Evolutionary conservation across 1,139 yeast species (phyloP), one percentile per base, ranked within the genome.

Genomic region (Geotrichum reessii): DNA sequence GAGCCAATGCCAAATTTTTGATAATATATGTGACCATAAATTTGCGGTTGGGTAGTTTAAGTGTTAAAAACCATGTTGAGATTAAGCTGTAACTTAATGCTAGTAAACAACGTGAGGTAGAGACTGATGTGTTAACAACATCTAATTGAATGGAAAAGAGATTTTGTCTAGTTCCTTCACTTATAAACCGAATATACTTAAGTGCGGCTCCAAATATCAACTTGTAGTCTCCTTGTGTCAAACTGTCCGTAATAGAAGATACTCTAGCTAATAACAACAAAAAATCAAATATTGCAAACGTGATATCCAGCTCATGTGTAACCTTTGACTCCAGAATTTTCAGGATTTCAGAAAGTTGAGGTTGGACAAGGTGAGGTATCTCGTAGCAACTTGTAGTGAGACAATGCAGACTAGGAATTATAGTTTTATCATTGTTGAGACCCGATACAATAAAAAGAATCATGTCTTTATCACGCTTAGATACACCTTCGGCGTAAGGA

Each of bases 181-280:
- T 28, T 31, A 33, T 24, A 47, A 52, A 33, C 24, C 47, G 47
- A 60, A 89, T 86, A 66, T 85, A 86, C 65, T 85, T 85, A 73
- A 89, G 87, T 0, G 92, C 87, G 69, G 89, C 87, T 0, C 89
- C 96, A 74, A 89, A 87, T 0, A 90, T 89, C 55, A 92, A 77
- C 65, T 84, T 86, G 69, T 81, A 86, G 65, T 90, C 96, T 56
- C 86, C 95, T 47, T 80, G 79, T 2, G 89, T 86, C 67, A 89
- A 85, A 65, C 85, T 86, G 0, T 87, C 80, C 0, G 88, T 85
- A 57, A 89, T 73, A 1, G 82, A 73, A 0, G 95, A 93, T 50
- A 87, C 77, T 57, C 85, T 80, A 1, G 87, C 80, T 49, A 90
- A 73, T 0, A 90, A 80, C 63, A 84, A 73, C 60, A 90, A 74